phyloP scores from a whole-genome alignment of 768 basidiomycete genomes.

The Cystoderma amianthinum region DNA sequence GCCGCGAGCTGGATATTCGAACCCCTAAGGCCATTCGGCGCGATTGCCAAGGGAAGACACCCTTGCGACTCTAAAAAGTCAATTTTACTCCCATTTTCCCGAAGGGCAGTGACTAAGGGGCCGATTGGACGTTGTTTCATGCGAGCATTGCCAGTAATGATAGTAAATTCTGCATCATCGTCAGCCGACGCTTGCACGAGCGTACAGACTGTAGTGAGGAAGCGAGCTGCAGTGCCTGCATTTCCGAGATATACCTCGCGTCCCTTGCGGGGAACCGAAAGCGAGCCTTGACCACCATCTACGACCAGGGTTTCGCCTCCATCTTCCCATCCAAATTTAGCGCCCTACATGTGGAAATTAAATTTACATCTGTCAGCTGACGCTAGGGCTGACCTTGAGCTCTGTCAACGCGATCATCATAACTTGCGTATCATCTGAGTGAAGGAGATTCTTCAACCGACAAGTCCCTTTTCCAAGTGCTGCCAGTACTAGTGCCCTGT shows the following conservation, averaged over 20 bases:
- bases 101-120: slow-evolving; percentile 86
- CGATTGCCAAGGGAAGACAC: slow-evolving; percentile 84
- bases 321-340: slow-evolving; percentile 92
- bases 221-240: slow-evolving; percentile 95
- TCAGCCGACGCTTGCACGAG: slow-evolving; percentile 52
- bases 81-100: slow-evolving; percentile 73
- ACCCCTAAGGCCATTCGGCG: slow-evolving; percentile 77
- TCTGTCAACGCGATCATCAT: slow-evolving; percentile 95
- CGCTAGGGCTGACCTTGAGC: slow-evolving; percentile 54
- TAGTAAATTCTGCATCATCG: slow-evolving; percentile 42
- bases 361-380: slow-evolving; percentile 2
- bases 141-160: slow-evolving; percentile 94
- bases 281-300: slow-evolving; percentile 73
- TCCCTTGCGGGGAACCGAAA: slow-evolving; percentile 69
- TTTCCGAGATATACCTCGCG: slow-evolving; percentile 95
- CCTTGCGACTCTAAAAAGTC: slow-evolving; percentile 74
- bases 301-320: slow-evolving; percentile 94
- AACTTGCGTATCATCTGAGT: slow-evolving; percentile 97
- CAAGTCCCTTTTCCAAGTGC: slow-evolving; percentile 88
- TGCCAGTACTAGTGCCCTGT: slow-evolving; percentile 88
- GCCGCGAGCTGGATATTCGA: slow-evolving; percentile 83
- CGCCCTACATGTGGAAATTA: slow-evolving; percentile 51
- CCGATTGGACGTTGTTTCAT: slow-evolving; percentile 99
- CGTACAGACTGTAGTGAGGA: slow-evolving; percentile 94
- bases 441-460: slow-evolving; percentile 81